Conservation (phyloP, 2,329 filamentous ascomycete genomes). For the Aspergillus puulaauensis region DNA sequence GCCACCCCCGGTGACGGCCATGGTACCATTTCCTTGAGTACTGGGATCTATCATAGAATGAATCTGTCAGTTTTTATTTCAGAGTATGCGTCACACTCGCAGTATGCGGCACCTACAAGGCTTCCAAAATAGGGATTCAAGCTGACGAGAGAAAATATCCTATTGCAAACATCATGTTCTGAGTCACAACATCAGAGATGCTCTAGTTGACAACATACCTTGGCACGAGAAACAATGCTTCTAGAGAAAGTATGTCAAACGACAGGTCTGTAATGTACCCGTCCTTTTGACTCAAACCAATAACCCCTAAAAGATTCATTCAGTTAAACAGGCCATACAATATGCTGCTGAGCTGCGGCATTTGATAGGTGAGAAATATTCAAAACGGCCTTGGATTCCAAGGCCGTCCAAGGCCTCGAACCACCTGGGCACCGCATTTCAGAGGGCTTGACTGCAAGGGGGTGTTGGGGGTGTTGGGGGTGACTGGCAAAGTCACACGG, state of each 20-base stretch:
- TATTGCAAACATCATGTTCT: slow-evolving; percentile 32
- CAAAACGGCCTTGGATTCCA: too few relatives aligned
- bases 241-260: slow-evolving; percentile 85
- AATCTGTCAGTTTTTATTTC: slow-evolving; percentile 17
- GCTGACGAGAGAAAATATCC: slow-evolving; percentile 82
- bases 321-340: background rate
- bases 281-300: slow-evolving; percentile 64
- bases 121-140: slow-evolving; percentile 80
- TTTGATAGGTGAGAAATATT: background rate
- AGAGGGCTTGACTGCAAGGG: background rate
- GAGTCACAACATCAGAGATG: slow-evolving; percentile 6
- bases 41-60: slow-evolving; percentile 63
- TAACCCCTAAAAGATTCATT: slow-evolving; percentile 51
- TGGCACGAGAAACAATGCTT: slow-evolving; percentile 87
- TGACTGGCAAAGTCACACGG: background rate
- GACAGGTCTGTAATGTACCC: slow-evolving; percentile 69
- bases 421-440: background rate
- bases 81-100: background rate
- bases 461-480: background rate
- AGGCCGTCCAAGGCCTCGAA: background rate
- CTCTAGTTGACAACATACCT: slow-evolving; percentile 40
- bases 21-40: slow-evolving; percentile 81
- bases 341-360: background rate
- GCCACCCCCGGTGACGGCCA: background rate
- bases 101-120: slow-evolving; percentile 29